phyloP scores from a whole-genome alignment of 2,329 filamentous ascomycete species.

The Raffaelea ambrosiae region DNA sequence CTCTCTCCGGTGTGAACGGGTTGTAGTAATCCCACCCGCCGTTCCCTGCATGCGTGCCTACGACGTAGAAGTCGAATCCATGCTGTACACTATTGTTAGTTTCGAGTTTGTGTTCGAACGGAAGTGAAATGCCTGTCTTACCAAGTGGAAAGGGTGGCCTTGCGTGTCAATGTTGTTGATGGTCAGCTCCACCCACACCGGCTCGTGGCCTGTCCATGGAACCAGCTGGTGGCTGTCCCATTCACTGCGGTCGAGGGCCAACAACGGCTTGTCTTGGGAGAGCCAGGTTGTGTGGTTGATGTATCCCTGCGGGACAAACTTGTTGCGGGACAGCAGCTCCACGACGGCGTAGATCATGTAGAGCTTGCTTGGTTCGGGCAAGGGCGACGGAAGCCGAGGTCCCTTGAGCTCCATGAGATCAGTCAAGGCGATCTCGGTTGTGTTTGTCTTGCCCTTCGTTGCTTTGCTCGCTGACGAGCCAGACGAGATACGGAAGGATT shows the following conservation, averaged over 20 bases:
- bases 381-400: not conserved
- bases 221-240: constrained; percentile 17
- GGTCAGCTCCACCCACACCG: constrained; percentile 16
- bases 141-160: constrained; percentile 18
- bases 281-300: constrained; percentile 17
- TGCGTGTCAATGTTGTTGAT: constrained; percentile 18
- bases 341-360: constrained; percentile 15
- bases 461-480: too few species aligned
- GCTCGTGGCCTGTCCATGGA: constrained; percentile 14
- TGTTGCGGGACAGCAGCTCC: constrained; percentile 13
- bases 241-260: constrained; percentile 7
- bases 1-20: constrained; percentile 11
- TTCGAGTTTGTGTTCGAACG: too few species aligned
- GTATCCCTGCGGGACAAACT: constrained; percentile 13
- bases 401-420: constrained; percentile 11
- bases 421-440: not conserved
- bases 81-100: constrained; percentile 8
- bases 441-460: not conserved
- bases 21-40: constrained; percentile 20
- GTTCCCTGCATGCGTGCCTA: constrained; percentile 11
- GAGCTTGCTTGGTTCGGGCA: constrained; percentile 8
- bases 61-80: constrained; percentile 17
- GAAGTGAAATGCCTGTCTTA: too few species aligned
- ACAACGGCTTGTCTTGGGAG: constrained; percentile 12
- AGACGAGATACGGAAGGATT: not conserved